These are phyloP conservation scores for Eimeria acervulina DNA, from an alignment of 169 alveolate species.

Conservation along the genomic window DNA sequence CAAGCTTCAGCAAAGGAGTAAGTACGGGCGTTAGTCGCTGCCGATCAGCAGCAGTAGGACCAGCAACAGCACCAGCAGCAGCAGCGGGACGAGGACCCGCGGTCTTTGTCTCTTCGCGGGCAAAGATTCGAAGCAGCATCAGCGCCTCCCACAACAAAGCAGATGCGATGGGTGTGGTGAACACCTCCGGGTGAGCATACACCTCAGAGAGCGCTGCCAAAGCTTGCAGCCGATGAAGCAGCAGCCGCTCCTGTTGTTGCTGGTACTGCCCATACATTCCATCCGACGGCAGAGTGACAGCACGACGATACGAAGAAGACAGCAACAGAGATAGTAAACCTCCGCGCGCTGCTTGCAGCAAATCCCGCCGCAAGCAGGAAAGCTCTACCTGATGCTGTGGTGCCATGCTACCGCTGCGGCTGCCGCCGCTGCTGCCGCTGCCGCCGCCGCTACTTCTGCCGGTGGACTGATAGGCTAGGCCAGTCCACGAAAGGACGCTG, in stretches of 20 bases:
- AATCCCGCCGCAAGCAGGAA: constrained; percentile 61
- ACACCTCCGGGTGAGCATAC: constrained; percentile 53
- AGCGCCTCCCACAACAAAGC: constrained; percentile 69
- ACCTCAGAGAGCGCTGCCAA: constrained; percentile 46
- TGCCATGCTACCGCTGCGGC: constrained; percentile 5
- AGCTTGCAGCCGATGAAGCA: constrained; percentile 41
- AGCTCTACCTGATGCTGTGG: constrained; percentile 50
- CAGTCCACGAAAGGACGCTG: constrained; percentile 42
- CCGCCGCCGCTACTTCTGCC: constrained; percentile 45
- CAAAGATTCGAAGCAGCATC: not conserved
- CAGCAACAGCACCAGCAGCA: not conserved
- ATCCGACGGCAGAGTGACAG: not conserved
- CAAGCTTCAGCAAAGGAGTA: constrained; percentile 26
- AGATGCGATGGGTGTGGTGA: constrained; percentile 30
- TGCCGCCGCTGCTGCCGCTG: constrained; percentile 19
- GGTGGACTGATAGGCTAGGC: not conserved
- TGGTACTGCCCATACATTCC: not conserved
- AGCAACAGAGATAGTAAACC: constrained; percentile 12
- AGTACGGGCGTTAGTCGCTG: not conserved
- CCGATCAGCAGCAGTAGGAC: constrained; percentile 15
- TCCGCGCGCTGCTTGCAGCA: constrained; percentile 58
- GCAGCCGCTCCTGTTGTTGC: constrained; percentile 20
- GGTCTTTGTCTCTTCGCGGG: not conserved
- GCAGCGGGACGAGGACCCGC: not conserved
- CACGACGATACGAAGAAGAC: not conserved